These are phyloP conservation scores for Metschnikowia lochheadii DNA, from an alignment of 805 yeast genomes.

Conservation along the genomic window DNA sequence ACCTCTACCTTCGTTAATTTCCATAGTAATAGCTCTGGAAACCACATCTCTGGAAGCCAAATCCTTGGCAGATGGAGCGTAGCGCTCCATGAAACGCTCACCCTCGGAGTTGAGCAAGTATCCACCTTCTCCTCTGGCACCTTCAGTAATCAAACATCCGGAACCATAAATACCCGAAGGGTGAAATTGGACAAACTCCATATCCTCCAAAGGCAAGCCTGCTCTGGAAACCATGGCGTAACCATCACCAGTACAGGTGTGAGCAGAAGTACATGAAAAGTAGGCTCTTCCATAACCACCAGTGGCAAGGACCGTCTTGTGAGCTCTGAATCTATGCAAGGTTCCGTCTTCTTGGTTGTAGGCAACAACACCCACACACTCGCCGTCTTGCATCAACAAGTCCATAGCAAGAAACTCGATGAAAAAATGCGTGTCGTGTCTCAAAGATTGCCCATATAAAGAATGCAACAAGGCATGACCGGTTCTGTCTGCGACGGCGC, in stretches of 20 bases:
- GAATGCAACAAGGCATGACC: conserved; percentile 97
- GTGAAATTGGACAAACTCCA: conserved; percentile 98
- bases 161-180: conserved; percentile 99
- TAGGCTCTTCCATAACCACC: conserved; percentile 99
- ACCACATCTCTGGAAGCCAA: conserved; percentile 98
- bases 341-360: conserved; percentile 99
- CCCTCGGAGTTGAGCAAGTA: conserved; percentile 94
- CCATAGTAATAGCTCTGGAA: conserved; percentile 97
- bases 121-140: conserved; percentile 99
- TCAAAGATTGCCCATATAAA: conserved; percentile 90
- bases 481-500: conserved; percentile 99
- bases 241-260: conserved; percentile 99
- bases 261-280: conserved; percentile 98
- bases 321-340: conserved; percentile 94
- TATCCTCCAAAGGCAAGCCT: conserved; percentile 94
- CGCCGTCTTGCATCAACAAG: conserved; percentile 90
- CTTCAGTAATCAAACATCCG: conserved; percentile 98
- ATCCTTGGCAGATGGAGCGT: conserved; percentile 98
- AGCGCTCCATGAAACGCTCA: conserved; percentile 99
- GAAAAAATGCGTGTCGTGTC: conserved; percentile 96
- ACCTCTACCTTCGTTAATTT: conserved; percentile 98
- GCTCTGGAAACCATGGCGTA: conserved; percentile 98
- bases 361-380: conserved; percentile 94
- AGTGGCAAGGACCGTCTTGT: conserved; percentile 93
- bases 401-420: conserved; percentile 96